phyloP scores from a whole-genome alignment of 495 filamentous ascomycete genomes.

The Tuber microsphaerosporum region DNA sequence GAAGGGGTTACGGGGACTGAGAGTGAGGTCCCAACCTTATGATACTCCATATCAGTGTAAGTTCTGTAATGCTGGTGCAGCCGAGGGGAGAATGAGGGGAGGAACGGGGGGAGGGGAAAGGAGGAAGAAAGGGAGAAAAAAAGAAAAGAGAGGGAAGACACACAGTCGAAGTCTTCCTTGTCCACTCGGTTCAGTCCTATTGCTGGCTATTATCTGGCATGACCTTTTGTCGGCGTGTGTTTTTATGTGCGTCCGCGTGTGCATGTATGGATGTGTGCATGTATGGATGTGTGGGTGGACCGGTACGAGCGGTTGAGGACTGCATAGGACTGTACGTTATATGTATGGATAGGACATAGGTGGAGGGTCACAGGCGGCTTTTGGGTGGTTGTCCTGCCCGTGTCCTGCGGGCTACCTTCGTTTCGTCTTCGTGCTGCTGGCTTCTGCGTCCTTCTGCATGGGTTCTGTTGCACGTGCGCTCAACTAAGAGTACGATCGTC shows the following conservation, averaged over 20 bases:
- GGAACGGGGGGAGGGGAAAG: neutral
- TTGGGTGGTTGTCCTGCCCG: neutral
- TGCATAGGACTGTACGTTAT: neutral
- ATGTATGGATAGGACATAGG: neutral
- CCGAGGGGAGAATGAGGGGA: neutral
- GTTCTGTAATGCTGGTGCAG: neutral
- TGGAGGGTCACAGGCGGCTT: neutral
- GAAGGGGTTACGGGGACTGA: neutral
- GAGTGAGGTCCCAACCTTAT: neutral
- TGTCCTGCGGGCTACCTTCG: neutral
- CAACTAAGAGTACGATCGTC: neutral
- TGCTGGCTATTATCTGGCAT: neutral
- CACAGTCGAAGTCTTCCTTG: neutral
- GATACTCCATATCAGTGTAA: neutral
- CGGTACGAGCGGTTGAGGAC: no score
- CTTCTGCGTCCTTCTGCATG: neutral
- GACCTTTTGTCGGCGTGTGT: neutral
- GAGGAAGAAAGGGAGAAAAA: neutral
- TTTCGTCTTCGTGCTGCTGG: conserved; percentile 1
- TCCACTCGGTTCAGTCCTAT: neutral
- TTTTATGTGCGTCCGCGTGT: neutral
- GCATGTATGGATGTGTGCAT: neutral
- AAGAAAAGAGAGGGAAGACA: neutral
- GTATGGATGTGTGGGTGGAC: neutral
- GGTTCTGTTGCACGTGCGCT: neutral